Evolutionary conservation across 805 yeast genomes (phyloP), one percentile per base, ranked within the genome.

Genomic region (Candida pini): DNA sequence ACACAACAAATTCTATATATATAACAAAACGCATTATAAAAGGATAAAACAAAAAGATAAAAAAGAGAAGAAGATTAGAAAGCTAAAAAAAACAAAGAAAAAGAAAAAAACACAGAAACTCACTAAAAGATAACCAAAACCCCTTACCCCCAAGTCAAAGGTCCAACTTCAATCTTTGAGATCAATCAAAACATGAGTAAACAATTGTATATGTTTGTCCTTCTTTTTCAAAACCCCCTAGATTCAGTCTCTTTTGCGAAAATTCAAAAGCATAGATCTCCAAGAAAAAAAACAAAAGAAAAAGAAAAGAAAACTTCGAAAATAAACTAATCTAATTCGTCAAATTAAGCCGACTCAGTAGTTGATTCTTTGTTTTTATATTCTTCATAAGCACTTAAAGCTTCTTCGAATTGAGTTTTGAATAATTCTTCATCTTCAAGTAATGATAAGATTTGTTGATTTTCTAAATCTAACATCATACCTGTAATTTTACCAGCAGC

Each of bases 401-500:
- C 98, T 66, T 90, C 97, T 54, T 81, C 82, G 60, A 90, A 87
- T 64, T 88, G 95, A 63, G 79, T 78, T 70, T 81, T 80, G 72
- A 92, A 85, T 51, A 82, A 76, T 53, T 78, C 88, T 47, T 87
- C 96, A 62, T 89, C 92, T 59, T 86, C 94, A 63, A 87, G 77
- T 63, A 90, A 73, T 43, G 83, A 82, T 57, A 89, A 68, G 54
- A 92, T 84, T 69, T 90, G 96, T 56, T 78, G 78, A 67, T 84
- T 85, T 60, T 88, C 94, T 78, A 90, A 79, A 62, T 89, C 96
- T 60, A 92, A 77, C 72, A 92, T 78, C 97, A 92, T 92, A 72
- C 97, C 97, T 49, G 98, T 92, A 63, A 92, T 86, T 73, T 89
- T 90, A 70, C 96, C 96, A 50, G 97, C 97, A 57, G 95, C 87